Evolutionary conservation across 768 basidiomycete genomes (phyloP), one percentile per base, ranked within the genome.

Genomic region (Phanerochaete carnosa): DNA sequence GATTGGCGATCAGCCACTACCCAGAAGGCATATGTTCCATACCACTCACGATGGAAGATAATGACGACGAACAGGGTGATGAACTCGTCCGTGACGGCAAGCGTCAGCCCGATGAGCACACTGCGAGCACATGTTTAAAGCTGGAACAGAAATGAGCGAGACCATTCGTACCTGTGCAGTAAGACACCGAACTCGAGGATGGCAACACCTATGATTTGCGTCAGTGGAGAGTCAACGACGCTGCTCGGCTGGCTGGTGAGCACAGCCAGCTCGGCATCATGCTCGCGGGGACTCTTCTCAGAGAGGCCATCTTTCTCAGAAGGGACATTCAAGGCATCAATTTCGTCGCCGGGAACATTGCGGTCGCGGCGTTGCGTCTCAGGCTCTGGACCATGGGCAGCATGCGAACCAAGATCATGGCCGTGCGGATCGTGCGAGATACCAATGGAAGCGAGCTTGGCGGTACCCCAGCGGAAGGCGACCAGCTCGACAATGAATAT

Each of bases 121-220:
- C 92, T 94, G 63, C 0, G 22, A 30, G 7, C 13, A 45, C 13
- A 35, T 62, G 33, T 65, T 25, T n/a, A 30, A 6, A 59, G 51
- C 50, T 23, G 23, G 35, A 19, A 39, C 9, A 7, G 8, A 25
- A 11, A 29, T 60, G 1, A 60, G 45, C 5, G 11, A 33, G 23
- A 52, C 16, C 33, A 43, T 13, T n/a, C 66, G 50, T 57, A 83
- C 87, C 88, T 91, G 69, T 95, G 95, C 32, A 98, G 73, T 5
- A 94, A 72, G 30, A 98, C 93, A 66, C 96, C 96, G 67, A 97
- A 96, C 70, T 99, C 96, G 50, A 99, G 79, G 60, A 98, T 95
- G 33, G 84, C 92, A 50, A 99, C 82, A 15, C 94, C 95, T 50
- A 97, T 79, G 37, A 95, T 73, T 71, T 95, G 94, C 2, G 92